Percentiles rank a stretch among this genome's conserved stretches.
Conservation (phyloP, 768 basidiomycete genomes). For the Lactarius hengduanensis region DNA sequence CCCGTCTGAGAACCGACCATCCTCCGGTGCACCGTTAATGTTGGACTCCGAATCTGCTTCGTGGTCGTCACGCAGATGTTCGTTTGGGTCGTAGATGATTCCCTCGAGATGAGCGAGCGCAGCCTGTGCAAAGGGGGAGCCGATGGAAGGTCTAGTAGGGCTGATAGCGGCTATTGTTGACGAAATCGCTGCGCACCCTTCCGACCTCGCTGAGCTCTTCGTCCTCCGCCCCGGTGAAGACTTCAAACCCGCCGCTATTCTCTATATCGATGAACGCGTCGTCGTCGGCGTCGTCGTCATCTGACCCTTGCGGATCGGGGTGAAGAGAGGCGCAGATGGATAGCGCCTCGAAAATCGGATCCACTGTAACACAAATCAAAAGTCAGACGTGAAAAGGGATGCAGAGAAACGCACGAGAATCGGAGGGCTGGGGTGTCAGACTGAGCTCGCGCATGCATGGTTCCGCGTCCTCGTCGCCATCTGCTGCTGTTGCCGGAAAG, state of each 20-base stretch:
- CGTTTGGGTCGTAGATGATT: conserved; percentile 63
- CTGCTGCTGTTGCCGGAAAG: conserved; percentile 35
- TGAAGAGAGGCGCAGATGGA: conserved; percentile 84
- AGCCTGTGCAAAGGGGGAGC: conserved; percentile 50
- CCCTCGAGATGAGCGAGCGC: conserved; percentile 81
- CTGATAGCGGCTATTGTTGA: conserved; percentile 70
- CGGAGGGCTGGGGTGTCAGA: conserved; percentile 61
- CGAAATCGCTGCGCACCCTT: conserved; percentile 90
- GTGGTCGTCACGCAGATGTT: conserved; percentile 22
- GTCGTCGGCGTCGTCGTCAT: conserved; percentile 42
- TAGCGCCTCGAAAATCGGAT: conserved; percentile 82
- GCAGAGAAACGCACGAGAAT: conserved; percentile 53
- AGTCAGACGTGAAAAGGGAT: not conserved
- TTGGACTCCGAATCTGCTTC: conserved; percentile 12
- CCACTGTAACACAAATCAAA: conserved; percentile 50
- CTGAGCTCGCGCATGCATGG: conserved; percentile 74
- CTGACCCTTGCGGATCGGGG: conserved; percentile 58
- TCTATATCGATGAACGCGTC: conserved; percentile 52
- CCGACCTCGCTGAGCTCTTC: conserved; percentile 85
- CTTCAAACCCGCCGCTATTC: conserved; percentile 38
- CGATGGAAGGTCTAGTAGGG: conserved; percentile 69
- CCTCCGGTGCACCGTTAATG: conserved; percentile 25
- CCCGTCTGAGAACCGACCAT: conserved; percentile 28
- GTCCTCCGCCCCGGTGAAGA: conserved; percentile 58
- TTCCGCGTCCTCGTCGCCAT: conserved; percentile 42